Evolutionary conservation across 2,329 filamentous ascomycete species (phyloP).

Genomic region (Claviceps monticola): DNA sequence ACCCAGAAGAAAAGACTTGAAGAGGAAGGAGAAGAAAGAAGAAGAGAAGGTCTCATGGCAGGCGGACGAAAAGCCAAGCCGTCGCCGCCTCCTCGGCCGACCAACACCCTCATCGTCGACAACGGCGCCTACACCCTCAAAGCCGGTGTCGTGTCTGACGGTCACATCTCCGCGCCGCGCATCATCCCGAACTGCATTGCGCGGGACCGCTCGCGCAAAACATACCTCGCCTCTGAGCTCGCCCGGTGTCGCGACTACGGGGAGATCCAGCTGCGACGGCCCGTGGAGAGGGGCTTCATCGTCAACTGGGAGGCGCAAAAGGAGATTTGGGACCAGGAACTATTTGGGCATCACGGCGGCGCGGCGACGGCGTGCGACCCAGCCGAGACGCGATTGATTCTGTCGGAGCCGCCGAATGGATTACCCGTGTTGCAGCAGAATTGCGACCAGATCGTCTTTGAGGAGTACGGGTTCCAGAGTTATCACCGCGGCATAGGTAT

Average conservation of each 20-base stretch:
- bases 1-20: not conserved
- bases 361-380: conserved; percentile 54
- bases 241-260: conserved; percentile 75
- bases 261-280: conserved; percentile 73
- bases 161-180: conserved; percentile 40
- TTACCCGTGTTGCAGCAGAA: conserved; percentile 72
- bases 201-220: conserved; percentile 62
- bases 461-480: conserved; percentile 85
- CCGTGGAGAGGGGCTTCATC: conserved; percentile 86
- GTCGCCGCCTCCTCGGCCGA: conserved; percentile 36
- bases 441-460: conserved; percentile 92
- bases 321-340: conserved; percentile 86
- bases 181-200: conserved; percentile 82
- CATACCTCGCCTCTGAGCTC: conserved; percentile 69
- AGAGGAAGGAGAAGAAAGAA: not conserved
- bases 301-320: conserved; percentile 96
- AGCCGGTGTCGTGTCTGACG: conserved; percentile 56
- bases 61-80: conserved; percentile 39
- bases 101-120: conserved; percentile 72
- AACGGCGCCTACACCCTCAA: conserved; percentile 90
- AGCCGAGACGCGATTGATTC: conserved; percentile 64
- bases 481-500: conserved; percentile 65
- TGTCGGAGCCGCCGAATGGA: conserved; percentile 77
- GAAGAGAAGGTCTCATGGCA: conserved; percentile 20
- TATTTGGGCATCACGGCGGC: conserved; percentile 48